Conservation (phyloP, 495 filamentous ascomycete genomes). For the Aspergillus steynii region DNA sequence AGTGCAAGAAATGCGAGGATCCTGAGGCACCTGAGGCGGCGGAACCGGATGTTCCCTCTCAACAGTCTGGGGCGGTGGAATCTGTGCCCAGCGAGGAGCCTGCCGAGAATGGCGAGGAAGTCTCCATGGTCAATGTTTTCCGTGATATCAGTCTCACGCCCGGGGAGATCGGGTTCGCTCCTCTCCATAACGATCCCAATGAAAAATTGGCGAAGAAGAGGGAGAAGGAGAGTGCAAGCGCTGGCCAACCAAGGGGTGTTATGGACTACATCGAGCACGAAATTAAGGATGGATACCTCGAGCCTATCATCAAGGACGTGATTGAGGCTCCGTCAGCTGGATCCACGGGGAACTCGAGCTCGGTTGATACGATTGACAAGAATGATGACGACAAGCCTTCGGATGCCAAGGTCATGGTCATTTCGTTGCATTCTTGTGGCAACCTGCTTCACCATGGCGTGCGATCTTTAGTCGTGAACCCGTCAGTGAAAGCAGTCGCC, state of each 20-base stretch:
- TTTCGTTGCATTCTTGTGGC: constrained; percentile 95
- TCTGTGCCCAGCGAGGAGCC: constrained; percentile 4
- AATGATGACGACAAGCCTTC: constrained; percentile 15
- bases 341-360: constrained; percentile 6
- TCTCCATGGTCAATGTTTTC: constrained; percentile 37
- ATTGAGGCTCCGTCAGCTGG: constrained; percentile 24
- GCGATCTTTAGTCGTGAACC: constrained; percentile 79
- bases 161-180: constrained; percentile 28
- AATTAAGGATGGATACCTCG: constrained; percentile 67
- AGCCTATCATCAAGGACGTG: constrained; percentile 76
- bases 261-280: constrained; percentile 57
- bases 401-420: constrained; percentile 68
- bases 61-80: constrained; percentile 6
- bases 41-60: constrained; percentile 25
- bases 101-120: constrained; percentile 36
- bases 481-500: constrained; percentile 80
- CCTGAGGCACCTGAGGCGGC: constrained; percentile 28
- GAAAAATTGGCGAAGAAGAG: constrained; percentile 34
- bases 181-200: constrained; percentile 15
- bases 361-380: constrained; percentile 14
- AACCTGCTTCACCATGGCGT: constrained; percentile 96
- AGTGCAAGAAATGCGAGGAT: constrained; percentile 41
- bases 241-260: constrained; percentile 31
- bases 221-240: constrained; percentile 11
- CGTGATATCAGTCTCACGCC: constrained; percentile 40